These are phyloP conservation scores for Mycena metata DNA, from an alignment of 768 basidiomycete genomes.

Conservation along the genomic window DNA sequence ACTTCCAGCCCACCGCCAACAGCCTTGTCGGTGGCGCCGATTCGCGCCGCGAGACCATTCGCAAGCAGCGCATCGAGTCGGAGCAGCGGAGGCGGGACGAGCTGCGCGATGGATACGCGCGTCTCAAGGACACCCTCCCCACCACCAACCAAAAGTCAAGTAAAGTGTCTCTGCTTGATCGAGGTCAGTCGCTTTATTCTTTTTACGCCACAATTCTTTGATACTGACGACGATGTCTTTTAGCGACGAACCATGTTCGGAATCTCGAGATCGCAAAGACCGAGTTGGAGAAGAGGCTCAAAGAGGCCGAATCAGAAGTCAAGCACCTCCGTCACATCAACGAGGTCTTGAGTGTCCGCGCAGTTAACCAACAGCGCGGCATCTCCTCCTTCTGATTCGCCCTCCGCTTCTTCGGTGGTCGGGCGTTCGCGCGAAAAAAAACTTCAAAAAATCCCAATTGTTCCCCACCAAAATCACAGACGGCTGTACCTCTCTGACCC, in stretches of 20 bases:
- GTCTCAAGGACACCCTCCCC: constrained; percentile 92
- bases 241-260: constrained; percentile 88
- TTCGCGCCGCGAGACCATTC: constrained; percentile 89
- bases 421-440: constrained; percentile 42
- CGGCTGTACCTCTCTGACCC: constrained; percentile 54
- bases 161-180: constrained; percentile 91
- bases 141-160: constrained; percentile 93
- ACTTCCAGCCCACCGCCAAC: constrained; percentile 70
- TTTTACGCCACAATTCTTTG: constrained; percentile 1
- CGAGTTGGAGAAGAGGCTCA: constrained; percentile 81
- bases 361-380: constrained; percentile 77
- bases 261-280: constrained; percentile 86
- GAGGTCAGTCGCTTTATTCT: constrained; percentile 62
- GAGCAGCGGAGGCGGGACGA: constrained; percentile 94
- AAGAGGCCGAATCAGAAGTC: constrained; percentile 85
- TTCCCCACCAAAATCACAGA: constrained; percentile 51
- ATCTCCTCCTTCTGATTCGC: constrained; percentile 63
- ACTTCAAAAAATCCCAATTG: constrained; percentile 44
- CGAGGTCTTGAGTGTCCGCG: constrained; percentile 90
- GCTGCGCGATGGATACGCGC: constrained; percentile 91
- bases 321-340: constrained; percentile 87
- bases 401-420: constrained; percentile 46
- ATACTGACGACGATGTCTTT: constrained; percentile 30
- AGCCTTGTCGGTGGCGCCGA: constrained; percentile 64
- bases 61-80: constrained; percentile 93